Percentiles rank a stretch among this genome's conserved stretches.
Conservation (phyloP, 1,139 yeast genomes). For the Meyerozyma athensensis region DNA sequence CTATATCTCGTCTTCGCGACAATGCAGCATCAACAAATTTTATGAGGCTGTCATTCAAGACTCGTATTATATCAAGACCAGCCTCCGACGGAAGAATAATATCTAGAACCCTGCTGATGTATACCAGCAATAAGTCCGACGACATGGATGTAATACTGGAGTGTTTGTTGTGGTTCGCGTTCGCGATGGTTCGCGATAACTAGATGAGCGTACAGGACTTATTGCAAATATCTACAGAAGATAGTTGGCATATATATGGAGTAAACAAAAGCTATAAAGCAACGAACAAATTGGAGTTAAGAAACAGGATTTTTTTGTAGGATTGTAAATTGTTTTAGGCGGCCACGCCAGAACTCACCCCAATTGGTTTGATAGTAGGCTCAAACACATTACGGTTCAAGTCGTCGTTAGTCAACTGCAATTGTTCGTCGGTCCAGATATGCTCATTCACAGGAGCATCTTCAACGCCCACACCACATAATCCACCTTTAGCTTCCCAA, state of each 20-base stretch:
- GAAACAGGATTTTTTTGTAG: background rate
- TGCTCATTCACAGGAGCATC: conserved; percentile 43
- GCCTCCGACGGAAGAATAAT: background rate
- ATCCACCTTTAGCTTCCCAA: conserved; percentile 79
- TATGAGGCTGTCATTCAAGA: background rate
- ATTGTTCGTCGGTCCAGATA: conserved; percentile 84
- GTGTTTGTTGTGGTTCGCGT: background rate
- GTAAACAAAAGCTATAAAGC: conserved; percentile 1
- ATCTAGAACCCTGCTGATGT: conserved; percentile 1
- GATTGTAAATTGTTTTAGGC: conserved; percentile 8
- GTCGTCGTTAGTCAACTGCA: conserved; percentile 55
- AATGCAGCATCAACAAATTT: background rate
- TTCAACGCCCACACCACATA: conserved; percentile 77
- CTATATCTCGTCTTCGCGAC: background rate
- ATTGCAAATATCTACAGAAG: too few species aligned
- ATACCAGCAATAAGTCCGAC: conserved; percentile 1
- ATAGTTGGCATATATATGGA: conserved; percentile 3
- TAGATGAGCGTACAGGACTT: background rate
- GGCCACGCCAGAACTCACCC: conserved; percentile 63
- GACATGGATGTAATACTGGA: background rate
- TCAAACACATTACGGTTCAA: conserved; percentile 62
- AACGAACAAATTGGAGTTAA: background rate
- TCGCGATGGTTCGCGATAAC: background rate
- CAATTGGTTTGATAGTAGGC: conserved; percentile 56
- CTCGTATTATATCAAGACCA: background rate